A percentile compares a stretch with the other conserved stretches of the same genome.
These are phyloP conservation scores for Leishmania martiniquensis DNA, from an alignment of 208 protist species.

Conservation along the genomic window DNA sequence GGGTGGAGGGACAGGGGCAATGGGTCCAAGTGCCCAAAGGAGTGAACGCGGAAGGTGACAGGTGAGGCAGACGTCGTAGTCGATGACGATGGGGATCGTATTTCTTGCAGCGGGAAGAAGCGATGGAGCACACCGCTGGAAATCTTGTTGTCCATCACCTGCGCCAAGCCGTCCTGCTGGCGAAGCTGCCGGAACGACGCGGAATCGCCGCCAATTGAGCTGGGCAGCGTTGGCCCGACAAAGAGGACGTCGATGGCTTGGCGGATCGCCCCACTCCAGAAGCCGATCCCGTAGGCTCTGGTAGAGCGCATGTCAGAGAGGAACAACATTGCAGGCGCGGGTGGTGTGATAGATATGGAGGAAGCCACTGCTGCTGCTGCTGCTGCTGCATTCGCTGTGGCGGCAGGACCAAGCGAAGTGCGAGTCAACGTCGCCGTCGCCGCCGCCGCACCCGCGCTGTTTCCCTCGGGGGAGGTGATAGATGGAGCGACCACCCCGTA, in stretches of 20 bases:
- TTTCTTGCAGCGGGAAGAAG: slow-evolving; percentile 73
- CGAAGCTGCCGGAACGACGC: slow-evolving; percentile 59
- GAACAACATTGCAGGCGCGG: slow-evolving; percentile 29
- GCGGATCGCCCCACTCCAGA: slow-evolving; percentile 87
- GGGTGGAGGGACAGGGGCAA: slow-evolving; percentile 41
- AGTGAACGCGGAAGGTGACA: slow-evolving; percentile 57
- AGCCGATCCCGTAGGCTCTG: slow-evolving; percentile 44
- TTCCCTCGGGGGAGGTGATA: neutral
- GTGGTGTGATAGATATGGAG: slow-evolving; percentile 4
- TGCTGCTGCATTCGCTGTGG: neutral
- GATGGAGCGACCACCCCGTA: slow-evolving; percentile 59
- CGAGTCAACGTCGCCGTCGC: neutral
- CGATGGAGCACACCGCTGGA: slow-evolving; percentile 31
- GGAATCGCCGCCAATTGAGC: slow-evolving; percentile 31
- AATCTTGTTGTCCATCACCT: slow-evolving; percentile 31
- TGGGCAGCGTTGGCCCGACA: slow-evolving; percentile 51
- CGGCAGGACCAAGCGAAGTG: neutral
- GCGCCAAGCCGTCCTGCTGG: slow-evolving; percentile 12
- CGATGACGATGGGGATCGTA: slow-evolving; percentile 23
- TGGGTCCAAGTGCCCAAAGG: slow-evolving; percentile 74
- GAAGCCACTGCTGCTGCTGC: neutral
- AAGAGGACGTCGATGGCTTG: slow-evolving; percentile 84
- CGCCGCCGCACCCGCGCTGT: neutral
- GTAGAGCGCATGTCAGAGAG: slow-evolving; percentile 46
- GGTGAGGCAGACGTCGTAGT: slow-evolving; percentile 11